Conservation (phyloP, 2,329 filamentous ascomycete genomes). For the Xylariaceae sp. region DNA sequence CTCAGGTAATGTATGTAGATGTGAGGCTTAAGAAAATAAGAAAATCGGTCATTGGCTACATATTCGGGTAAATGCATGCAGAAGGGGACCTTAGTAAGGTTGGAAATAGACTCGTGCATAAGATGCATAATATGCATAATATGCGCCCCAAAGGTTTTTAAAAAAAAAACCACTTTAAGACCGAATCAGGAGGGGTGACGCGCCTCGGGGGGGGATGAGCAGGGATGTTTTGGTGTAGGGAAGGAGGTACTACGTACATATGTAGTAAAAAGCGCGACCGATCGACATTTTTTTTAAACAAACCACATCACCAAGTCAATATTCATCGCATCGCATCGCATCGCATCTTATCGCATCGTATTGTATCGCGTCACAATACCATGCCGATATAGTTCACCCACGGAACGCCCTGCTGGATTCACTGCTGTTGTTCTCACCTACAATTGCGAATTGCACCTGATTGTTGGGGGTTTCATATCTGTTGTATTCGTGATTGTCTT, state of each 20-base stretch:
- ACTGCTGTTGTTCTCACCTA: too few relatives aligned
- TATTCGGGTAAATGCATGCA: too few relatives aligned
- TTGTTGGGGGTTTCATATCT: too few relatives aligned
- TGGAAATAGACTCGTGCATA: too few relatives aligned
- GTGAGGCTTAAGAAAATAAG: too few relatives aligned
- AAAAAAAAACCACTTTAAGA: slow-evolving; percentile 7
- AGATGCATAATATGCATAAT: neutral
- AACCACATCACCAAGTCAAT: slow-evolving; percentile 29
- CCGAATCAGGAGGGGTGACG: slow-evolving; percentile 15
- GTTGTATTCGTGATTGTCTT: neutral
- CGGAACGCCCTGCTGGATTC: too few relatives aligned
- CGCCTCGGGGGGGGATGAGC: slow-evolving; percentile 18
- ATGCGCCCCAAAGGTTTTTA: neutral
- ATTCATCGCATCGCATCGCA: slow-evolving; percentile 7
- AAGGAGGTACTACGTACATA: too few relatives aligned
- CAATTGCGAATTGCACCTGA: too few relatives aligned
- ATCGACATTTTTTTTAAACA: slow-evolving; percentile 27
- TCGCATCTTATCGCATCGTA: slow-evolving; percentile 11
- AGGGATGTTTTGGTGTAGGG: slow-evolving; percentile 22
- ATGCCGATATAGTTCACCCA: too few relatives aligned
- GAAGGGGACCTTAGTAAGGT: too few relatives aligned
- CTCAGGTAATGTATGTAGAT: too few relatives aligned
- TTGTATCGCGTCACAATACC: neutral
- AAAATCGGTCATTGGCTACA: too few relatives aligned
- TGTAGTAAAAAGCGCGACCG: slow-evolving; percentile 25